These are phyloP conservation scores for Cladosporium sphaerospermum DNA, from an alignment of 2,329 filamentous ascomycete species.

Conservation along the genomic window DNA sequence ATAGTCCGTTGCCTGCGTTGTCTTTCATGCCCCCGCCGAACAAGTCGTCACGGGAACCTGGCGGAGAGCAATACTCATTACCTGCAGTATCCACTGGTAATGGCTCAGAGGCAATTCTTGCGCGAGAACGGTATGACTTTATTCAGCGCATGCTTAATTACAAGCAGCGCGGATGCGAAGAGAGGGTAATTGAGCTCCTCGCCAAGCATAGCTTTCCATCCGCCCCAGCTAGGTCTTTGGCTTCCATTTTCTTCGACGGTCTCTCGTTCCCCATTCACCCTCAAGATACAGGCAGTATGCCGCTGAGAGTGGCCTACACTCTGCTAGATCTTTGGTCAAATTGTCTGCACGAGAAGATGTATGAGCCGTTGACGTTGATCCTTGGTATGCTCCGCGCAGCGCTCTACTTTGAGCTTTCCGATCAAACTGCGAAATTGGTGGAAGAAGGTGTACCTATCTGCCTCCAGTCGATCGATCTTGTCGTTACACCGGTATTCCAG, in stretches of 20 bases:
- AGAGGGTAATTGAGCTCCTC: constrained; percentile 62
- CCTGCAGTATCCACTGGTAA: not conserved
- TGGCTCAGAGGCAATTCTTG: not conserved
- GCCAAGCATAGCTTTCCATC: constrained; percentile 61
- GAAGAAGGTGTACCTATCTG: constrained; percentile 47
- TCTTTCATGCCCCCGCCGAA: constrained; percentile 24
- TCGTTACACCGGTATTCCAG: constrained; percentile 44
- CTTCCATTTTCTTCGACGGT: constrained; percentile 61
- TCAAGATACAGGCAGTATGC: constrained; percentile 36
- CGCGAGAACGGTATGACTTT: constrained; percentile 29
- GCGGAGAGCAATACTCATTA: not conserved
- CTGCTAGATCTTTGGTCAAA: constrained; percentile 62
- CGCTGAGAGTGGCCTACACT: constrained; percentile 58
- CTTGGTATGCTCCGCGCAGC: constrained; percentile 59
- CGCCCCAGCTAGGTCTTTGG: constrained; percentile 54
- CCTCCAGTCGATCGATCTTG: constrained; percentile 45
- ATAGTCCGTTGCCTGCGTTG: constrained; percentile 58
- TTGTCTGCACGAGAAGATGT: constrained; percentile 59
- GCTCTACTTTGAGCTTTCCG: constrained; percentile 54
- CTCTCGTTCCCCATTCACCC: constrained; percentile 40
- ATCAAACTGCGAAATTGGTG: constrained; percentile 55
- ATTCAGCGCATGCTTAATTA: constrained; percentile 62
- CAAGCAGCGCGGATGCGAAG: constrained; percentile 47
- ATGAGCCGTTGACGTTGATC: constrained; percentile 59
- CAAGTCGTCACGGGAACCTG: not conserved